Evolutionary conservation across 73 alveolate genomes (phyloP), one percentile per base, ranked within the genome.

Genomic region (Urostyla sp.): DNA sequence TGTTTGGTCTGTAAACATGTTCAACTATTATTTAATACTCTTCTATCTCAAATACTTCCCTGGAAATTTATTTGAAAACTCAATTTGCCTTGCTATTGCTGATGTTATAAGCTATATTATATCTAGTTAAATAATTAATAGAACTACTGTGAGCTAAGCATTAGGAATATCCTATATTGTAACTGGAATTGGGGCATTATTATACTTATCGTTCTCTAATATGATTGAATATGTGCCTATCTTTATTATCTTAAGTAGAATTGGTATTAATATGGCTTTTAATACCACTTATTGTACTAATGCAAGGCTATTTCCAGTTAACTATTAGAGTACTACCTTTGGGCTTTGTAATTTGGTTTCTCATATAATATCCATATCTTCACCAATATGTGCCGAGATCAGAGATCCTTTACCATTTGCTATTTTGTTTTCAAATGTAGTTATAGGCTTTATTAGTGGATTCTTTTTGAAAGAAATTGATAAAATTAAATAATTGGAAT

Each of bases 311-410:
- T 67, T 81, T 60, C 91, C 91, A 13, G 24, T 85, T 0, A 40
- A 37, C 23, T 81, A 15, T 24, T 21, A 53, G 3, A 61, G 78
- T 24, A 63, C 84, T 16, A 57, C 52, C 7, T 43, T 38, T 18
- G 90, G 90, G 18, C 26, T 80, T 16, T 44, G 59, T 7, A 80
- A 80, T 52, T 23, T 80, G 23, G 21, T 66, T 0, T 53, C 84
- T 16, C 58, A 72, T 16, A 6, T 46, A 40, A 28, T 26, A 34
- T 61, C 90, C 20, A 80, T 80, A 32, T 49, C 45, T 1, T 75
- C 90, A 21, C 90, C 90, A 36, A n/a, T 80, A 27, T 20, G 32
- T 1, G 90, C 90, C 5, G 90, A 80, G 48, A 53, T 67, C 6
- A n/a, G 30, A 1, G 74, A 59, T 27, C 90, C 90, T 0, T 40